Percentiles rank a stretch among this genome's conserved stretches.
Evolutionary conservation across 2,329 filamentous ascomycete genomes (phyloP).

Genomic region (Apiospora marii): DNA sequence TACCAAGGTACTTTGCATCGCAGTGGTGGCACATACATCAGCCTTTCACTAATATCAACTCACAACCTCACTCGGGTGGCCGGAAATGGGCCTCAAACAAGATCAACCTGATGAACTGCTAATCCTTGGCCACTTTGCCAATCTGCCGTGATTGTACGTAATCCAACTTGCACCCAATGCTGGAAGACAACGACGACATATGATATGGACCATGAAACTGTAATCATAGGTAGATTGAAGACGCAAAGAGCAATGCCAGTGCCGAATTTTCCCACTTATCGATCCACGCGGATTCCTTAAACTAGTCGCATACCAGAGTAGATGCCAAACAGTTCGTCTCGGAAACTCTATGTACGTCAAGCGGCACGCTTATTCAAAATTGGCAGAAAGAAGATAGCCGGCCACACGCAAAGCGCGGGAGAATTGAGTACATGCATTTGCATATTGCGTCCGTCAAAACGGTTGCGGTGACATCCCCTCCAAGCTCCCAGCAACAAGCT

Average conservation of each 20-base stretch:
- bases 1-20: neutral
- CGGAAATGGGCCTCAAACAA: slow-evolving; percentile 10
- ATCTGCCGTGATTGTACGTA: neutral
- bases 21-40: slow-evolving; percentile 3
- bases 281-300: neutral
- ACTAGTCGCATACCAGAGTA: neutral
- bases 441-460: neutral
- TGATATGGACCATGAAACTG: slow-evolving; percentile 6
- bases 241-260: neutral
- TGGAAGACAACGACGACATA: neutral
- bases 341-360: slow-evolving; percentile 13
- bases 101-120: slow-evolving; percentile 9
- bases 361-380: neutral
- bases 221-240: neutral
- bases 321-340: neutral
- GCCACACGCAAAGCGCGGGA: slow-evolving; percentile 8
- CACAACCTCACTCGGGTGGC: neutral
- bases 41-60: slow-evolving; percentile 15
- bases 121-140: neutral
- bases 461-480: neutral
- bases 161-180: neutral
- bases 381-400: neutral
- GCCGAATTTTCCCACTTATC: neutral
- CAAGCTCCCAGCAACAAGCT: neutral
- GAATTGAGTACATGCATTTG: neutral